Percentiles rank a stretch among this genome's conserved stretches.
These are phyloP conservation scores for Calonectria multiphialidica DNA, from an alignment of 2,329 filamentous ascomycete genomes.

Conservation along the genomic window DNA sequence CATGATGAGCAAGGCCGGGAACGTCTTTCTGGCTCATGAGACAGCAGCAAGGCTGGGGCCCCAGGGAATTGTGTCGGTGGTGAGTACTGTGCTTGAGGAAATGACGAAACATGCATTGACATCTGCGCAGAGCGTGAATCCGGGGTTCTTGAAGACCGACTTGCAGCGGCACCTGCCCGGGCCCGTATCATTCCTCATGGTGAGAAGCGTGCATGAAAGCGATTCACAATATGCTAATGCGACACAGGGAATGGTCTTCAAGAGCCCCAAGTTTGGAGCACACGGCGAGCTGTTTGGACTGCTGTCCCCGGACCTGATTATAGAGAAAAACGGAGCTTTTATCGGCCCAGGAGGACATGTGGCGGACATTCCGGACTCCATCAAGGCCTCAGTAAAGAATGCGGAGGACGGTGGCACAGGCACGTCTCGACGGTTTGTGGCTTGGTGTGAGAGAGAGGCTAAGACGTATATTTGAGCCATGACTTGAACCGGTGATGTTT, in stretches of 20 bases:
- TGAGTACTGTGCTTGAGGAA: not conserved
- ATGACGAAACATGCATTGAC: not conserved
- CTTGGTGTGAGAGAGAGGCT: slow-evolving; percentile 32
- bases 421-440: slow-evolving; percentile 17
- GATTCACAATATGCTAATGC: not conserved
- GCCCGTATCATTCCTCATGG: slow-evolving; percentile 34
- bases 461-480: not conserved
- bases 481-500: not conserved
- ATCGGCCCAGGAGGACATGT: slow-evolving; percentile 33
- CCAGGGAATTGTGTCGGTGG: slow-evolving; percentile 31
- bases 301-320: slow-evolving; percentile 30
- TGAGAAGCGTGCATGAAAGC: not conserved
- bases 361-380: slow-evolving; percentile 27
- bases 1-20: slow-evolving; percentile 37
- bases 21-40: slow-evolving; percentile 29
- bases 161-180: slow-evolving; percentile 33
- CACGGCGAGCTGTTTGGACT: slow-evolving; percentile 38
- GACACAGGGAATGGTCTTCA: slow-evolving; percentile 31
- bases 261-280: slow-evolving; percentile 32
- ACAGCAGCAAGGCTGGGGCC: slow-evolving; percentile 22
- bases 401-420: slow-evolving; percentile 20
- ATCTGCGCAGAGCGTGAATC: slow-evolving; percentile 28
- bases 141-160: slow-evolving; percentile 35
- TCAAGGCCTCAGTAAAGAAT: slow-evolving; percentile 25
- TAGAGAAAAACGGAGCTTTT: slow-evolving; percentile 28